Base-by-base conservation (phyloP, 1,284 basidiomycete genomes). In the Peniophora sp. region DNA sequence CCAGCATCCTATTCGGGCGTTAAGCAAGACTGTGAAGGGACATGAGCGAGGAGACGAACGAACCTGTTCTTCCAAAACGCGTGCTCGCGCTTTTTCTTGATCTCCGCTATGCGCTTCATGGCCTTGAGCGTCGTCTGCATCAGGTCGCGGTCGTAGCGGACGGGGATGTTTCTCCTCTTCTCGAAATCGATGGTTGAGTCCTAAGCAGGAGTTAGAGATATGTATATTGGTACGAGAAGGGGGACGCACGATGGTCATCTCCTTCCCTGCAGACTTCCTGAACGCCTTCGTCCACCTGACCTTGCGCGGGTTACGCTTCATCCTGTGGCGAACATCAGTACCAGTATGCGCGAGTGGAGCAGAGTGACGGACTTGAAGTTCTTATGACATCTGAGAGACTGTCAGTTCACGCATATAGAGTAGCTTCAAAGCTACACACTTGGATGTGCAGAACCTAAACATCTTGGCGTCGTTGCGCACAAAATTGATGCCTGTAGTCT, bases 211-310 rank as follows among this genome's bases (percentile, higher is more conserved):
- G 36, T 35, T 20, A 49, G 35, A 11, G 38, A 38, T 38, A 34
- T 5, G n/a, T 19, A 50, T 25, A 34, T 50, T 41, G 45, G 17
- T 41, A 45, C 19, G 46, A n/a, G 34, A 11, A n/a, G n/a, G 50
- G 22, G 22, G 11, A 70, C 89, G 68, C 63, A 95, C 93, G 63
- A 99, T 90, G 12, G 92, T 96, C 97, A 99, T 99, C 74, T 99
- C 97, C 75, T 99, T 99, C 57, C 97, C 97, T 53, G 94, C 92
- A 22, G 97, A 93, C 69, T 96, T 97, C 61, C 97, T 83, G 82
- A 99, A 99, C 16, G 97, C 97, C 72, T 99, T 99, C 50, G 97
- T 99, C 97, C 97, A 99, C 62, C 92, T 82, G 48, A 99, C 95
- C 73, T 99, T 99, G 58, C 97, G 85, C 47, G 97, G 97, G 73